Evolutionary conservation across 257 asterid genomes (phyloP).

Genomic region (Fraxinus anomala): DNA sequence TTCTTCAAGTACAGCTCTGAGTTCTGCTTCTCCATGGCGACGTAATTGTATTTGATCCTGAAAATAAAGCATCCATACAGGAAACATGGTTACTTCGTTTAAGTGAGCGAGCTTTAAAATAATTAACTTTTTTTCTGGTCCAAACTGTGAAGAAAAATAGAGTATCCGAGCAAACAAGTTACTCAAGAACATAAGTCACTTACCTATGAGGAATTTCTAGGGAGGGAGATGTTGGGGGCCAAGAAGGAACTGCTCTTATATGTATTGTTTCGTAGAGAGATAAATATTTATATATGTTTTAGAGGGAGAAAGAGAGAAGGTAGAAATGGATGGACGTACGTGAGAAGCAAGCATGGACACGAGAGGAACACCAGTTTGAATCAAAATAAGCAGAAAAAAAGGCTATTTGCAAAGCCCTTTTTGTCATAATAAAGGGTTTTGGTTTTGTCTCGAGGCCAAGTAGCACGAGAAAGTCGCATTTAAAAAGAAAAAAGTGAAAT

Average conservation of each 20-base stretch:
- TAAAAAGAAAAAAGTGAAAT: neutral
- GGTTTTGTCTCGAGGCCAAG: neutral
- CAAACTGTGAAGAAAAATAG: too few relatives aligned
- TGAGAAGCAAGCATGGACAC: slow-evolving; percentile 9
- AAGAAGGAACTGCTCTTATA: neutral
- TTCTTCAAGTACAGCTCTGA: slow-evolving; percentile 54
- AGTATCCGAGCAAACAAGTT: neutral
- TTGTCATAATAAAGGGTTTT: slow-evolving; percentile 24
- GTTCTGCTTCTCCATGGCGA: slow-evolving; percentile 51
- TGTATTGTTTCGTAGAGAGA: neutral
- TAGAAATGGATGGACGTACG: neutral
- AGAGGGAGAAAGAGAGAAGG: neutral
- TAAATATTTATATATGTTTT: neutral
- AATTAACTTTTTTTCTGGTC: neutral
- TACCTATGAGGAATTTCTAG: neutral
- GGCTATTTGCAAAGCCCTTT: neutral
- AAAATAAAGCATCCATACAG: neutral
- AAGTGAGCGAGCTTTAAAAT: neutral
- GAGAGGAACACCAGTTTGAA: slow-evolving; percentile 16
- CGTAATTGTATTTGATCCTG: neutral
- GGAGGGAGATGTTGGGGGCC: neutral
- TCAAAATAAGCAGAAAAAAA: slow-evolving; percentile 16
- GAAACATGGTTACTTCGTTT: neutral
- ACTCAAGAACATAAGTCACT: neutral
- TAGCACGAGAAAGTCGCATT: slow-evolving; percentile 30